Evolutionary conservation across 202 grass and related monocot species (phyloP).

Genomic region (Setaria italica): DNA sequence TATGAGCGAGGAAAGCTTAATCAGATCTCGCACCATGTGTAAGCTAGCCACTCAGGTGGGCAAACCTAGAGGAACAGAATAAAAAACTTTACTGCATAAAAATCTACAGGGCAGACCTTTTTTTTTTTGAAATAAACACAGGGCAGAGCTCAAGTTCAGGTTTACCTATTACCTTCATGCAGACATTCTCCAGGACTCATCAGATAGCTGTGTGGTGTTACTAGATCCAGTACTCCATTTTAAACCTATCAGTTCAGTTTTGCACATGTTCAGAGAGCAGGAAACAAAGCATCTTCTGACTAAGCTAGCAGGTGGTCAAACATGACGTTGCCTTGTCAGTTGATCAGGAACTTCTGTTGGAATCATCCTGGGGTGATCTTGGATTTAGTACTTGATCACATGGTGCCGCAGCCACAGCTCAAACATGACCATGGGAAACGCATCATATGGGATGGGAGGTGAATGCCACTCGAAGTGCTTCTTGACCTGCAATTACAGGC

Average conservation of each 20-base stretch:
- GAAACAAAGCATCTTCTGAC: constrained; percentile 4
- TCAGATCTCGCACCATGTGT: constrained; percentile 35
- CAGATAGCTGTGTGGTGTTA: constrained; percentile 1
- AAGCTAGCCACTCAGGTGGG: not conserved
- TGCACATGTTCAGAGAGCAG: not conserved
- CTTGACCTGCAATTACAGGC: constrained; percentile 44
- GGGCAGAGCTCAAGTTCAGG: not conserved
- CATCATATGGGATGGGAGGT: constrained; percentile 53
- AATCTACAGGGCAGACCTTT: constrained; percentile 4
- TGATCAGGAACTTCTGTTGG: constrained; percentile 27
- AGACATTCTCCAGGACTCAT: constrained; percentile 23
- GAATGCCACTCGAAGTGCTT: constrained; percentile 66
- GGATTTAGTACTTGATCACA: constrained; percentile 60
- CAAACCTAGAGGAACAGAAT: constrained; percentile 16
- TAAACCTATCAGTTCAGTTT: constrained; percentile 18
- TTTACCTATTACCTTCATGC: constrained; percentile 26
- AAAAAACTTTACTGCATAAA: not conserved
- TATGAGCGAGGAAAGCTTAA: constrained; percentile 22
- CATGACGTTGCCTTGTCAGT: constrained; percentile 41
- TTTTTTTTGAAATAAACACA: not conserved
- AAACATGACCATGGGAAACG: constrained; percentile 73
- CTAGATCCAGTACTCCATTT: not conserved
- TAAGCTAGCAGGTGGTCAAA: constrained; percentile 42
- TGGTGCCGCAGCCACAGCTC: constrained; percentile 54
- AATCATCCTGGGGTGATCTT: constrained; percentile 40